A percentile compares a stretch with the other conserved stretches of the same genome.
phyloP scores from a whole-genome alignment of 202 grass and related monocot genomes.

The Panicum virgatum region DNA sequence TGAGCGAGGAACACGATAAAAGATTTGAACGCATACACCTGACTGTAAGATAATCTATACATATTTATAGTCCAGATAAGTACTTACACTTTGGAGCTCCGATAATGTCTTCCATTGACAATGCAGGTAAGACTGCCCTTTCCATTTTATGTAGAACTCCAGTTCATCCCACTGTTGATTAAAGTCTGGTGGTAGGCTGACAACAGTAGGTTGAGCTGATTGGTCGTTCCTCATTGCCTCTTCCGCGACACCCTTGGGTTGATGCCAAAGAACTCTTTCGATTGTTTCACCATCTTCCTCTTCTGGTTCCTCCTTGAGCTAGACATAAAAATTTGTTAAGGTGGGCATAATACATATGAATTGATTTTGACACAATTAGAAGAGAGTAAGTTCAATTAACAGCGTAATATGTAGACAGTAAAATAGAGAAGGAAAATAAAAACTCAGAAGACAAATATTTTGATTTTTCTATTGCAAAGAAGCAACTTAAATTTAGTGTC shows the following conservation, averaged over 20 bases:
- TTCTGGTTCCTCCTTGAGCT: constrained; percentile 75
- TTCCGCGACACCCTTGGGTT: constrained; percentile 75
- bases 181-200: constrained; percentile 58
- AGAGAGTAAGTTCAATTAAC: background rate
- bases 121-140: constrained; percentile 94
- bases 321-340: constrained; percentile 22
- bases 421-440: constrained; percentile 16
- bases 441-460: background rate
- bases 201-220: constrained; percentile 77
- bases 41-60: constrained; percentile 14
- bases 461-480: background rate
- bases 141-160: constrained; percentile 99
- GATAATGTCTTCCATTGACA: constrained; percentile 92
- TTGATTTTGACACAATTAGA: constrained; percentile 1
- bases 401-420: background rate
- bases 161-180: constrained; percentile 80
- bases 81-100: constrained; percentile 82
- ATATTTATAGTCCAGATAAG: constrained; percentile 1
- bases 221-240: constrained; percentile 71
- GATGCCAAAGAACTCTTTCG: constrained; percentile 94
- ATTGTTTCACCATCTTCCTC: constrained; percentile 88
- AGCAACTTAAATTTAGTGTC: background rate
- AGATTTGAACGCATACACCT: background rate
- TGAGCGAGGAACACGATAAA: background rate
- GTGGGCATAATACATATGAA: background rate